Evolutionary conservation across 805 yeast species (phyloP).

Genomic region (Suhomyces kilbournensis): DNA sequence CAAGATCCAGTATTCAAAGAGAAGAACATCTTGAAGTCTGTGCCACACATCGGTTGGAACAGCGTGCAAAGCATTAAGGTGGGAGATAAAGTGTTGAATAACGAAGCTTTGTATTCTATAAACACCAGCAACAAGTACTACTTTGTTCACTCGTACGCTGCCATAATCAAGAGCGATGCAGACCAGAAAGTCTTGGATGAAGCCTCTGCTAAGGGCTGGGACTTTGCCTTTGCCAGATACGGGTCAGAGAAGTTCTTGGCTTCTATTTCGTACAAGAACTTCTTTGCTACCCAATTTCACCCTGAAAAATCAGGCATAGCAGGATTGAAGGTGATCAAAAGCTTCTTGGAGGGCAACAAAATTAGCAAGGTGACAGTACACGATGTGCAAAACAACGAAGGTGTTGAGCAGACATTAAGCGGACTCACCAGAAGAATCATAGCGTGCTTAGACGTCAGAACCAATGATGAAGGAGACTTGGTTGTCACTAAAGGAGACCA

Average conservation of each 20-base stretch:
- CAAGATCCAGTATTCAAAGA: conserved; percentile 31
- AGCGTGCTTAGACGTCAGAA: conserved; percentile 95
- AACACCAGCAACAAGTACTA: conserved; percentile 72
- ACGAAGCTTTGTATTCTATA: conserved; percentile 53
- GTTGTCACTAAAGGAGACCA: conserved; percentile 99
- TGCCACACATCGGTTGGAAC: conserved; percentile 98
- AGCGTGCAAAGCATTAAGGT: conserved; percentile 31
- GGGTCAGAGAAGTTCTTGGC: conserved; percentile 81
- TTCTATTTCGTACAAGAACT: conserved; percentile 69
- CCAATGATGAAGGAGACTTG: conserved; percentile 90
- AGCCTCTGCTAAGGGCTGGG: conserved; percentile 54
- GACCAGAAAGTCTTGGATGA: conserved; percentile 24
- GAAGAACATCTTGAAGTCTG: conserved; percentile 58
- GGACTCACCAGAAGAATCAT: conserved; percentile 89
- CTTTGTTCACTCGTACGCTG: conserved; percentile 94
- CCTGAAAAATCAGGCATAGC: conserved; percentile 98
- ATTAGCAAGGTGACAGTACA: conserved; percentile 21
- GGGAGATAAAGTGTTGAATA: conserved; percentile 21
- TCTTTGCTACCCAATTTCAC: conserved; percentile 96
- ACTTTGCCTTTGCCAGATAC: conserved; percentile 66
- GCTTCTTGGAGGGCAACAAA: conserved; percentile 58
- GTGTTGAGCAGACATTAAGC: conserved; percentile 36
- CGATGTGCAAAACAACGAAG: conserved; percentile 17
- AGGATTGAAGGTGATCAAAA: conserved; percentile 72
- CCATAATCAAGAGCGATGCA: conserved; percentile 45